Evolutionary conservation across 495 filamentous ascomycete genomes (phyloP).

Genomic region (Neurospora tetraspora): DNA sequence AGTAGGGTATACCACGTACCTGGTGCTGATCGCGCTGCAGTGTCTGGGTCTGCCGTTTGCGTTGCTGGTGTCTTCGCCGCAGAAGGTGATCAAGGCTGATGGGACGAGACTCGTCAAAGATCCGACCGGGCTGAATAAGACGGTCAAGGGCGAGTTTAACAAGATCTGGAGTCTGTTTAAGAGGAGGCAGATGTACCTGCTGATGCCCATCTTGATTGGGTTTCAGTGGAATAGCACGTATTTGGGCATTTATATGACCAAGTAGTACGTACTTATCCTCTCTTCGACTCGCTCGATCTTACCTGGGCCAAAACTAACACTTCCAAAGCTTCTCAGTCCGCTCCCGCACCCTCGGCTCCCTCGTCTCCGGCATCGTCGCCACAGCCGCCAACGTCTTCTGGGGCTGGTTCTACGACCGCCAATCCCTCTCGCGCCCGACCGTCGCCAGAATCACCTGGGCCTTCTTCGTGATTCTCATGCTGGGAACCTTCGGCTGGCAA

Average conservation of each 20-base stretch:
- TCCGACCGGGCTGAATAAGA: constrained; percentile 34
- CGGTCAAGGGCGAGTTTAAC: constrained; percentile 30
- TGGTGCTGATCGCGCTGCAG: constrained; percentile 44
- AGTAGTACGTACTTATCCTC: constrained; percentile 23
- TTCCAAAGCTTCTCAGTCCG: constrained; percentile 38
- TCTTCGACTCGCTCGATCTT: background rate
- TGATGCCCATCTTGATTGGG: constrained; percentile 46
- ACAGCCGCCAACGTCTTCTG: constrained; percentile 39
- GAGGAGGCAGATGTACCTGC: constrained; percentile 38
- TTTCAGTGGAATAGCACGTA: constrained; percentile 48
- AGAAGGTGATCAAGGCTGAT: constrained; percentile 44
- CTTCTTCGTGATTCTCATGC: constrained; percentile 24
- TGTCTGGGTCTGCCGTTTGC: constrained; percentile 43
- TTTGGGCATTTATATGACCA: constrained; percentile 47
- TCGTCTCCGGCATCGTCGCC: constrained; percentile 37
- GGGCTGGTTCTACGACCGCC: constrained; percentile 37
- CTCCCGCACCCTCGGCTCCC: constrained; percentile 38
- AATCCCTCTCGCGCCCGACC: constrained; percentile 21
- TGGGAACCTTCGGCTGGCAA: constrained; percentile 29
- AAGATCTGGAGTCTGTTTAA: constrained; percentile 38
- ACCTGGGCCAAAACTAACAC: background rate
- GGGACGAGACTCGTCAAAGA: constrained; percentile 29
- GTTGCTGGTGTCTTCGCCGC: constrained; percentile 39
- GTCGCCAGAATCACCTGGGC: constrained; percentile 27
- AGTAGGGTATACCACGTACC: constrained; percentile 44